A percentile compares a stretch with the other conserved stretches of the same genome.
phyloP scores from a whole-genome alignment of 164 flowering plant species.

The Echeveria elegans region DNA sequence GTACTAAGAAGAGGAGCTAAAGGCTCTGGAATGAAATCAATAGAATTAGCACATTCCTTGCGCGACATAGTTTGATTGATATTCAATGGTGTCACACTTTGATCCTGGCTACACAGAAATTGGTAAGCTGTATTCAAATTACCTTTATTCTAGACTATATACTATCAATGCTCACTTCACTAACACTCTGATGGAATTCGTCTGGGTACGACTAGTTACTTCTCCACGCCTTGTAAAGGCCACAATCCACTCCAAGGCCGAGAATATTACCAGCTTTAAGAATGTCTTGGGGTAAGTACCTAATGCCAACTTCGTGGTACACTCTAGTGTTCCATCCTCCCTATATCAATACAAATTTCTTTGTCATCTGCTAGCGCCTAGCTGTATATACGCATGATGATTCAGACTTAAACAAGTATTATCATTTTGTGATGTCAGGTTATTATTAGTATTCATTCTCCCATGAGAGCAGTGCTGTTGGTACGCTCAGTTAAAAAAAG shows the following conservation, averaged over 20 bases:
- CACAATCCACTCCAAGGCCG: conserved; percentile 98
- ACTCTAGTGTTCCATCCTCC: not conserved
- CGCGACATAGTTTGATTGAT: conserved; percentile 94
- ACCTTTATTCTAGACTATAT: not conserved
- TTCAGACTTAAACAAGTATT: not conserved
- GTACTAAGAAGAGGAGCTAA: conserved; percentile 96
- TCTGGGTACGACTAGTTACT: conserved; percentile 72
- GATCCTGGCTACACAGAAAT: conserved; percentile 98
- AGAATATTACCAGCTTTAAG: conserved; percentile 92
- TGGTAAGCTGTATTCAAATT: conserved; percentile 45
- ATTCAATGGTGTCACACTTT: conserved; percentile 97
- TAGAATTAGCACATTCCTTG: conserved; percentile 96
- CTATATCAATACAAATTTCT: too few species aligned
- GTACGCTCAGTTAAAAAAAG: too few species aligned
- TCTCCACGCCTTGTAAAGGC: conserved; percentile 84
- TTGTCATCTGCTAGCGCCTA: too few species aligned
- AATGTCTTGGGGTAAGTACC: conserved; percentile 86
- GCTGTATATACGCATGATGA: too few species aligned
- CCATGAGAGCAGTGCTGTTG: conserved; percentile 98
- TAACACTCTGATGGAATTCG: not conserved
- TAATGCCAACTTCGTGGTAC: not conserved
- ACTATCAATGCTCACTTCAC: not conserved
- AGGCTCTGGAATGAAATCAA: conserved; percentile 99
- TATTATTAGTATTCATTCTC: conserved; percentile 93
- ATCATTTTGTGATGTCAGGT: conserved; percentile 35